These are phyloP conservation scores for Quercus agrifolia DNA, from an alignment of 306 rosid species.

Conservation along the genomic window DNA sequence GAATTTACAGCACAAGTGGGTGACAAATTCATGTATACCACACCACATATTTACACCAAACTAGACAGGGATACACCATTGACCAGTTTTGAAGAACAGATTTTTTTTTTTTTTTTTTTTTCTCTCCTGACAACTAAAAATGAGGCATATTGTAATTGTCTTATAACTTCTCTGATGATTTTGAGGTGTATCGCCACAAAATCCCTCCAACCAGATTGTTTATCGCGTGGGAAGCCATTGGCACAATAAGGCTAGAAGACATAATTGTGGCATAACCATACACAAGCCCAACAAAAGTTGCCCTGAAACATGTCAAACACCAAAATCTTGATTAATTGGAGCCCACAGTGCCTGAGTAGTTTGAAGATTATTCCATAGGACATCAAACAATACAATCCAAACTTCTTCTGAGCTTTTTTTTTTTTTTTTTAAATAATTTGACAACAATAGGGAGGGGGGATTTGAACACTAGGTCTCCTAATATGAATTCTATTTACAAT, in stretches of 20 bases:
- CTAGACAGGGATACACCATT: not conserved
- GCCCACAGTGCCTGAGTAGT: not conserved
- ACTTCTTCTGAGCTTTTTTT: not conserved
- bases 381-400: not conserved
- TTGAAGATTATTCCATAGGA: not conserved
- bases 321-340: not conserved
- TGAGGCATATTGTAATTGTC: not conserved
- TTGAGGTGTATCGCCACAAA: slow-evolving; percentile 62
- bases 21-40: not conserved
- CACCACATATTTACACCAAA: not conserved
- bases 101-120: not conserved
- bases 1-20: too few relatives aligned
- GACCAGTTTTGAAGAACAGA: not conserved
- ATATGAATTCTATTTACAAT: too few relatives aligned
- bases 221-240: slow-evolving; percentile 83
- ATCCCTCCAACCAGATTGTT: slow-evolving; percentile 85
- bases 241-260: slow-evolving; percentile 75
- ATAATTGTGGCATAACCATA: slow-evolving; percentile 80
- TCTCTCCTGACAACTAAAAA: too few relatives aligned
- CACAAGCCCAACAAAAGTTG: slow-evolving; percentile 83
- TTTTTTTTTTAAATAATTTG: too few relatives aligned
- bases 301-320: slow-evolving; percentile 56
- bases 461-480: too few relatives aligned
- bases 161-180: slow-evolving; percentile 21
- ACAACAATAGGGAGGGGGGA: too few relatives aligned